Conservation (phyloP, 805 yeast genomes). For the Sugiyamaella qingdaonensis region DNA sequence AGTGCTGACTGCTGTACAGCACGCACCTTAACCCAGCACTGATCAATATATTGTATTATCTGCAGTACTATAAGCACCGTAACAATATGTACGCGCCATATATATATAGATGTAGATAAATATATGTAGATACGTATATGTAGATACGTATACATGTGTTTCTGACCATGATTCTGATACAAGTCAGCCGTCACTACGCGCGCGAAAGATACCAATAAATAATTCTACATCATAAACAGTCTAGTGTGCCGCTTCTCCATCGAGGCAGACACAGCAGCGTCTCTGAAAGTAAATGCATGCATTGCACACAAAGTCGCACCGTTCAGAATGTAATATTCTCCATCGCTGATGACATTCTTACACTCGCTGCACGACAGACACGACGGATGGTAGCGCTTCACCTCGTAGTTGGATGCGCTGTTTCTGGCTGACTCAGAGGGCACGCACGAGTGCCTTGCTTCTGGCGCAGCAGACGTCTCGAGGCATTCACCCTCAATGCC, state of each 20-base stretch:
- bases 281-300: constrained; percentile 30
- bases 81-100: too few species aligned
- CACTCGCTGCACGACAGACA: constrained; percentile 74
- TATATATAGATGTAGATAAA: too few species aligned
- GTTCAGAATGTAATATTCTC: constrained; percentile 32
- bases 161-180: neutral
- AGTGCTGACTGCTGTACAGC: too few species aligned
- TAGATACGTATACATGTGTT: neutral
- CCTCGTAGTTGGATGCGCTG: constrained; percentile 41
- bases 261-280: constrained; percentile 4
- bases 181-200: too few species aligned
- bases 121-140: too few species aligned
- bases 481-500: constrained; percentile 92
- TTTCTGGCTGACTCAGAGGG: neutral
- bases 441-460: neutral
- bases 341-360: constrained; percentile 26
- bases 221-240: constrained; percentile 26
- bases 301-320: constrained; percentile 33
- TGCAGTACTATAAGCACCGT: too few species aligned
- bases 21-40: too few species aligned
- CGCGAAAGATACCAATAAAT: neutral
- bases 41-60: too few species aligned
- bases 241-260: constrained; percentile 31
- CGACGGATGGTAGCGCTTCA: constrained; percentile 66
- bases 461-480: constrained; percentile 41